Evolutionary conservation across 441 rosid genomes (phyloP).

Genomic region (Kokia cookei): DNA sequence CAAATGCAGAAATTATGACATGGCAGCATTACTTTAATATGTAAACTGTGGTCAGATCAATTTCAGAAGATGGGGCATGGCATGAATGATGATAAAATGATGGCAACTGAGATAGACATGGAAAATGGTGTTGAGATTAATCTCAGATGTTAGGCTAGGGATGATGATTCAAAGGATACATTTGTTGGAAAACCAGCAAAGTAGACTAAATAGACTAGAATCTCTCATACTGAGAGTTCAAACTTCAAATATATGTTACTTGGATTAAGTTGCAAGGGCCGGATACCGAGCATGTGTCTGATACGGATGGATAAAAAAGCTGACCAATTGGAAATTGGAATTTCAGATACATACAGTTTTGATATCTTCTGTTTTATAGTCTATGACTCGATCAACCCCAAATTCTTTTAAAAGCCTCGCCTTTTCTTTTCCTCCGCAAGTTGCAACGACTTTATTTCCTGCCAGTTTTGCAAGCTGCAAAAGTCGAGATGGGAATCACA

Average conservation of each 20-base stretch:
- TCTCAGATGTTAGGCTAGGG: not conserved
- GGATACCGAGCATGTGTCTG: not conserved
- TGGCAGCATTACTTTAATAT: not conserved
- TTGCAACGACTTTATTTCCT: slow-evolving; percentile 84
- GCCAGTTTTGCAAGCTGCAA: slow-evolving; percentile 90
- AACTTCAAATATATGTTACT: not conserved
- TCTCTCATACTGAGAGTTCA: not conserved
- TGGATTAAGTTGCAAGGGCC: no score
- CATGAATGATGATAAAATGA: not conserved
- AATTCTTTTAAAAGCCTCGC: slow-evolving; percentile 71
- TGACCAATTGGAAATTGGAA: not conserved
- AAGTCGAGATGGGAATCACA: not conserved
- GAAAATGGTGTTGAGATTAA: not conserved
- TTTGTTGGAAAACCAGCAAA: not conserved
- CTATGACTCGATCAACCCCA: slow-evolving; percentile 85
- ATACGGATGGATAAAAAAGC: not conserved
- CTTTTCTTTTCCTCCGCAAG: slow-evolving; percentile 91
- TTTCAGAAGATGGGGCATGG: not conserved
- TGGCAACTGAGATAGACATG: not conserved
- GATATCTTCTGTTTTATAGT: slow-evolving; percentile 77
- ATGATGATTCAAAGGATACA: not conserved
- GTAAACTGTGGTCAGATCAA: not conserved
- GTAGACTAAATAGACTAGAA: not conserved
- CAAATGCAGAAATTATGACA: not conserved
- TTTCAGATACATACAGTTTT: slow-evolving; percentile 55